Evolutionary conservation across 257 asterid genomes (phyloP).

Genomic region (Solanum rostratum): DNA sequence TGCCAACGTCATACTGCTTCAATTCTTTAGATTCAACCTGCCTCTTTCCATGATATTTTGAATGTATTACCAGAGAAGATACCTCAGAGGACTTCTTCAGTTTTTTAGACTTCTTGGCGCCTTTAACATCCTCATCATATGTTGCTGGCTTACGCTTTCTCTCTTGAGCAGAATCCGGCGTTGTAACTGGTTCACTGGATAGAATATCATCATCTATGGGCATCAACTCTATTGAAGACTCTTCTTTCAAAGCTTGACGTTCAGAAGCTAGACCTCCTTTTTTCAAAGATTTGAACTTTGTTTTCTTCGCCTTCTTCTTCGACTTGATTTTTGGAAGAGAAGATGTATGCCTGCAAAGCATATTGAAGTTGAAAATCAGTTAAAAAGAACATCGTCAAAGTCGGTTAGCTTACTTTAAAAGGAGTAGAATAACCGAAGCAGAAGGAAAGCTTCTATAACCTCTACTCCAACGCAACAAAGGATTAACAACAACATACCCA

Average conservation of each 20-base stretch:
- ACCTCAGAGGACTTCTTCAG: slow-evolving; percentile 41
- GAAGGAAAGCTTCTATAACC: background rate
- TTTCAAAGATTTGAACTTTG: slow-evolving; percentile 92
- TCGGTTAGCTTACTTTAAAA: background rate
- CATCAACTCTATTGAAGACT: slow-evolving; percentile 49
- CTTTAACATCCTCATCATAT: slow-evolving; percentile 46
- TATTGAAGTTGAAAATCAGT: slow-evolving; percentile 6
- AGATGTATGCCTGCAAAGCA: slow-evolving; percentile 36
- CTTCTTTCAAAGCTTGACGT: slow-evolving; percentile 41
- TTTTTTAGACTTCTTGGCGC: slow-evolving; percentile 57
- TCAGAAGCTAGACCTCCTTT: slow-evolving; percentile 69
- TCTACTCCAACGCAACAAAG: background rate
- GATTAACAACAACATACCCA: background rate
- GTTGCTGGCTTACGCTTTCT: slow-evolving; percentile 53
- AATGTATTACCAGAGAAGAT: slow-evolving; percentile 10
- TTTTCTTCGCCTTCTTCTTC: slow-evolving; percentile 76
- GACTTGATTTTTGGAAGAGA: slow-evolving; percentile 47
- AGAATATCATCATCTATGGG: slow-evolving; percentile 46
- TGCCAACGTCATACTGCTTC: slow-evolving; percentile 32
- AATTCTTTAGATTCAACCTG: slow-evolving; percentile 38
- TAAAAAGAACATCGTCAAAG: background rate
- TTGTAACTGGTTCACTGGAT: slow-evolving; percentile 43
- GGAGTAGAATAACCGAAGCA: background rate
- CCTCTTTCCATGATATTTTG: slow-evolving; percentile 36
- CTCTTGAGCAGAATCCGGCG: slow-evolving; percentile 47